Conservation (phyloP, 495 filamentous ascomycete species). For the Talaromyces trachyspermus region DNA sequence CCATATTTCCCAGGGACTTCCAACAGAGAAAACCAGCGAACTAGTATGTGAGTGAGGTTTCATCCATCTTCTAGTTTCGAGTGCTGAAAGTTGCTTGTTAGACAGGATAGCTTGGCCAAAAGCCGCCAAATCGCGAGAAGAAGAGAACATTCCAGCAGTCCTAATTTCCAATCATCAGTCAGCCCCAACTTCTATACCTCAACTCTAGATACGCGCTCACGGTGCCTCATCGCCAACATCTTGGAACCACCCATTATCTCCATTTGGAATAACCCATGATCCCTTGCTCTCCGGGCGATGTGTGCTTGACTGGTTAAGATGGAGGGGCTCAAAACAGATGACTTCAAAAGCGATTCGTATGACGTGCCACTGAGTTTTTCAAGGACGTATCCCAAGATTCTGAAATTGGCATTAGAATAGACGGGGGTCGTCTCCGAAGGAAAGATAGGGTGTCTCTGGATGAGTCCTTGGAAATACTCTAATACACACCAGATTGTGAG, state of each 20-base stretch:
- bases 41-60: slow-evolving; percentile 46
- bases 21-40: slow-evolving; percentile 35
- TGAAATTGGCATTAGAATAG: slow-evolving; percentile 54
- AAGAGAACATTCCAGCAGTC: slow-evolving; percentile 52
- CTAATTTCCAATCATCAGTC: slow-evolving; percentile 14
- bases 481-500: no score
- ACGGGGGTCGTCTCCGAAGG: slow-evolving; percentile 42
- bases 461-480: slow-evolving; percentile 49
- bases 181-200: not conserved
- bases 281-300: slow-evolving; percentile 25
- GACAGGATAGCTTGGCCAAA: slow-evolving; percentile 49
- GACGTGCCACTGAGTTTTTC: slow-evolving; percentile 21
- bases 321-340: slow-evolving; percentile 33
- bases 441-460: slow-evolving; percentile 40
- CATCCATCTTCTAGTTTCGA: slow-evolving; percentile 48
- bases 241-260: slow-evolving; percentile 27
- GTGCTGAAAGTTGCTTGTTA: slow-evolving; percentile 35
- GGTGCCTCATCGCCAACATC: slow-evolving; percentile 35
- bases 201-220: slow-evolving; percentile 24
- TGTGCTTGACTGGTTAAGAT: slow-evolving; percentile 35
- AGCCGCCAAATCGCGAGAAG: slow-evolving; percentile 40
- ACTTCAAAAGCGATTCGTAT: slow-evolving; percentile 18
- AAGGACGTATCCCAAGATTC: slow-evolving; percentile 49
- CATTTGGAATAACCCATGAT: slow-evolving; percentile 30
- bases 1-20: slow-evolving; percentile 52